A percentile compares a stretch with the other conserved stretches of the same genome.
These are phyloP conservation scores for Radiomyces spectabilis DNA, from an alignment of 192 early-diverging fungal species.

Conservation along the genomic window DNA sequence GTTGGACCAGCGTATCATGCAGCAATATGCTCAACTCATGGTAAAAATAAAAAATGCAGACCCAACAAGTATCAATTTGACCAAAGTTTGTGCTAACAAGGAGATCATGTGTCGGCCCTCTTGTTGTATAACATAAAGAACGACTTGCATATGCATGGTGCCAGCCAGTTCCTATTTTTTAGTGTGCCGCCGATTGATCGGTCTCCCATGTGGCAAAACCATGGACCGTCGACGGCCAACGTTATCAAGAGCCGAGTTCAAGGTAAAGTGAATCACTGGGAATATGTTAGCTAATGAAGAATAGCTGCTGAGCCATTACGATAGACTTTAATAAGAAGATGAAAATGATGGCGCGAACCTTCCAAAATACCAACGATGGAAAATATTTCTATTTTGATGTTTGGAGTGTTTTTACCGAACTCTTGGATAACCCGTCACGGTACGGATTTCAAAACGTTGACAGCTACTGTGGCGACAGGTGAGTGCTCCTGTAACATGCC, in stretches of 20 bases:
- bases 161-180: background rate
- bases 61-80: background rate
- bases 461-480: slow-evolving; percentile 5
- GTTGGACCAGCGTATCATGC: background rate
- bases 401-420: slow-evolving; percentile 1
- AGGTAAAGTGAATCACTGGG: background rate
- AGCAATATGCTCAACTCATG: slow-evolving; percentile 1
- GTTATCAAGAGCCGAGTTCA: background rate
- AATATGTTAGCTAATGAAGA: background rate
- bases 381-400: slow-evolving; percentile 2
- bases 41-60: slow-evolving; percentile 1
- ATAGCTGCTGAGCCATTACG: background rate
- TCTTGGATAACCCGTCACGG: background rate
- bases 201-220: background rate
- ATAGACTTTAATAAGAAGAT: slow-evolving; percentile 7
- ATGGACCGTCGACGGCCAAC: too few relatives aligned
- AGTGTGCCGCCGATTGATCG: slow-evolving; percentile 10
- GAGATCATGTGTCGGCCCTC: too few relatives aligned
- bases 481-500: background rate
- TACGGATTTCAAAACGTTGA: slow-evolving; percentile 1
- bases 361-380: background rate
- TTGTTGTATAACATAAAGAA: too few relatives aligned
- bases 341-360: background rate
- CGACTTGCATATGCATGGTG: background rate
- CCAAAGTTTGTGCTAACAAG: background rate